phyloP scores from a whole-genome alignment of 2,329 filamentous ascomycete species.

The Albophoma yamanashiensis region DNA sequence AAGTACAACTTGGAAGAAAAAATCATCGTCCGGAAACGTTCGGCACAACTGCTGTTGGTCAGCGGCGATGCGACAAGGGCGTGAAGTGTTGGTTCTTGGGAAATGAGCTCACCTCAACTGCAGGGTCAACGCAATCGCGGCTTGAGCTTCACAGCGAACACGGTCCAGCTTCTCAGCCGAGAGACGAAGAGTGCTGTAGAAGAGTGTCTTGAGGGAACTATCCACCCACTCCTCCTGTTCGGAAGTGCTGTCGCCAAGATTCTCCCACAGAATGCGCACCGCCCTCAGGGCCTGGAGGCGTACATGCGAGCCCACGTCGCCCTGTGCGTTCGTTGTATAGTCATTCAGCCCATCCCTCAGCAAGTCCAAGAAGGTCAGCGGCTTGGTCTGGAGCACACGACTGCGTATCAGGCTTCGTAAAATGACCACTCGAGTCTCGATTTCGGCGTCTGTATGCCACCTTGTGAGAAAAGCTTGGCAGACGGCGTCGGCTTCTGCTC shows the following conservation, averaged over 20 bases:
- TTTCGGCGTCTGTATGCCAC: slow-evolving; percentile 39
- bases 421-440: slow-evolving; percentile 44
- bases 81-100: not conserved
- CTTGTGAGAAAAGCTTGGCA: slow-evolving; percentile 35
- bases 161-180: slow-evolving; percentile 86
- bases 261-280: slow-evolving; percentile 50
- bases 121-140: slow-evolving; percentile 36
- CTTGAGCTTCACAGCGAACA: slow-evolving; percentile 59
- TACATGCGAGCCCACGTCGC: slow-evolving; percentile 82
- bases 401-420: slow-evolving; percentile 42
- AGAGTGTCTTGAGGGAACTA: slow-evolving; percentile 26
- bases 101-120: slow-evolving; percentile 29
- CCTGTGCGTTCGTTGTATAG: slow-evolving; percentile 81
- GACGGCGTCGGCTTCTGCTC: slow-evolving; percentile 19
- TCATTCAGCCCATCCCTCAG: slow-evolving; percentile 61
- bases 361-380: slow-evolving; percentile 30
- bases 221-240: slow-evolving; percentile 13
- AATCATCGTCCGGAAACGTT: slow-evolving; percentile 25
- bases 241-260: slow-evolving; percentile 12
- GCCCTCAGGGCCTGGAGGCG: slow-evolving; percentile 72
- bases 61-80: slow-evolving; percentile 3
- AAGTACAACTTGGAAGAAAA: slow-evolving; percentile 55
- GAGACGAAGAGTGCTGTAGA: slow-evolving; percentile 50
- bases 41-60: slow-evolving; percentile 18
- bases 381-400: slow-evolving; percentile 29